Conservation (phyloP, 768 basidiomycete genomes). For the Megacollybia marginata region DNA sequence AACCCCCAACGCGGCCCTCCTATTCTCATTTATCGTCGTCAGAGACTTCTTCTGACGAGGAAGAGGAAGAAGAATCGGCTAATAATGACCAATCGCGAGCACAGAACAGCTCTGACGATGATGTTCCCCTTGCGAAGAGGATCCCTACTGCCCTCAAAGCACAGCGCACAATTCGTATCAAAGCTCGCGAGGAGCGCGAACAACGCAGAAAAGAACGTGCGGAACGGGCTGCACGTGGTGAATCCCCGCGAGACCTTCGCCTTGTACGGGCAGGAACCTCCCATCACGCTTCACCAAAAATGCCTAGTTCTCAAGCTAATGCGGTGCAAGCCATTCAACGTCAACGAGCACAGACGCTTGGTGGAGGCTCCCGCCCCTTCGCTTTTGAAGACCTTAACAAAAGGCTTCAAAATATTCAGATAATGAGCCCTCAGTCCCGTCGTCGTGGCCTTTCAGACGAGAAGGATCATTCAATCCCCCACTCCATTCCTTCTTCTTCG, state of each 20-base stretch:
- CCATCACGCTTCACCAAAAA: conserved; percentile 3
- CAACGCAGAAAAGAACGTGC: conserved; percentile 45
- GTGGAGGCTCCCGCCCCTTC: conserved; percentile 23
- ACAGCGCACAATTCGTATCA: conserved; percentile 70
- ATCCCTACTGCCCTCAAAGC: conserved; percentile 81
- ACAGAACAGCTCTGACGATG: conserved; percentile 41
- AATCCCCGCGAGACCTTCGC: conserved; percentile 19
- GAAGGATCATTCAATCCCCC: neutral
- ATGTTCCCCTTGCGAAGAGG: conserved; percentile 75
- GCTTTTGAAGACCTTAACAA: neutral
- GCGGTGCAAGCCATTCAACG: conserved; percentile 27
- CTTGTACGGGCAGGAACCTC: conserved; percentile 20
- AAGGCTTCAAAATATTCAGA: conserved; percentile 47
- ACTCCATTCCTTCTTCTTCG: neutral
- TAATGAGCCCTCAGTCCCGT: conserved; percentile 6
- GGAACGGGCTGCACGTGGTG: conserved; percentile 12
- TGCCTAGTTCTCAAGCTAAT: conserved; percentile 30
- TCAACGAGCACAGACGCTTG: conserved; percentile 37
- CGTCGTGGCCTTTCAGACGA: neutral
- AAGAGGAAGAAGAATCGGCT: conserved; percentile 20
- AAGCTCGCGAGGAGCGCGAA: conserved; percentile 64
- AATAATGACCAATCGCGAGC: conserved; percentile 9
- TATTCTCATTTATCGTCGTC: conserved; percentile 26
- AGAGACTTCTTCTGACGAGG: conserved; percentile 33
- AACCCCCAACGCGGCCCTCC: conserved; percentile 5